Evolutionary conservation across 768 basidiomycete species (phyloP), one percentile per base, ranked within the genome.

Genomic region (Boletus rubropictus): DNA sequence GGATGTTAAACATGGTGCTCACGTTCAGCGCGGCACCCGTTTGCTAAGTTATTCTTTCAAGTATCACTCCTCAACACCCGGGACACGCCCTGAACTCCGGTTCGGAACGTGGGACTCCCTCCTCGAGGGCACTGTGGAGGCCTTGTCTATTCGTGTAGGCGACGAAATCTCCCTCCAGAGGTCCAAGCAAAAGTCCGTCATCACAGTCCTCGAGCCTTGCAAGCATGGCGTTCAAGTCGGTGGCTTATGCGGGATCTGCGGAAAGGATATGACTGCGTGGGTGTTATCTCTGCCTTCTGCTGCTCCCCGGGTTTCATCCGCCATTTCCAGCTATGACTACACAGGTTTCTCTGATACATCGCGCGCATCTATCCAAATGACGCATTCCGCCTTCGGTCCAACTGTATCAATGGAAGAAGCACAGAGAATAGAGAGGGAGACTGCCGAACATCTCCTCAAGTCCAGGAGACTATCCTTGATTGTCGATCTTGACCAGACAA

Each of bases 401-500:
- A 88, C 88, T 22, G 93, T 97, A 34, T 94, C 93, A 1, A 72
- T 90, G 46, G 87, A 90, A 57, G 93, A 97, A 72, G 96, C 96
- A 0, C 82, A 86, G 56, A 80, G 87, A 32, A 84, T 97, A 51
- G 93, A 95, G 63, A 75, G 76, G 32, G 85, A 91, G 60, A 89
- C 86, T 2, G 85, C 90, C 1, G 72, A 84, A 1, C 84, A 83
- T 55, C 80, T 99, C 29, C 76, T 90, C 59, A 75, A 77, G 46
- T 72, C 78, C 5, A 78, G 82, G 44, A 91, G 84, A 64, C 81
- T 99, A 27, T 91, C 89, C 28, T 82, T 99, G 41, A 97, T 99
- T 55, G 95, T 99, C 57, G 96, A 99, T 72, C 79, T 99, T 28
- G 96, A 99, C 69, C 96, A 99, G 66, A 99, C 96, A 11, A 93